These are phyloP conservation scores for Leccinum arenicola DNA, from an alignment of 768 basidiomycete genomes.

Conservation along the genomic window DNA sequence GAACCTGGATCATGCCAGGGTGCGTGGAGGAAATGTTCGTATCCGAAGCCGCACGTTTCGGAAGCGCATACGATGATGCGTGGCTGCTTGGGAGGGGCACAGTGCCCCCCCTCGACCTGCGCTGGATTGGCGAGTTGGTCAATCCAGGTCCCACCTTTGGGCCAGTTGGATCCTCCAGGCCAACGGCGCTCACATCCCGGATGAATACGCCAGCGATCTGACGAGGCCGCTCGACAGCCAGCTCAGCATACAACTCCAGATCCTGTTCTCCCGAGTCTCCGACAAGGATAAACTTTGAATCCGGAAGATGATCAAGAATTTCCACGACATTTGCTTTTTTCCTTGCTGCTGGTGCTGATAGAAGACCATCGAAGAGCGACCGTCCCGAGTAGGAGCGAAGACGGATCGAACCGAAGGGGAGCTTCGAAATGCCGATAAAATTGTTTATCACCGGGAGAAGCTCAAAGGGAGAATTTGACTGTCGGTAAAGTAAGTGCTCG, in stretches of 20 bases:
- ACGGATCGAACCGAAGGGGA: constrained; percentile 75
- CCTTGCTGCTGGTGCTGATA: constrained; percentile 77
- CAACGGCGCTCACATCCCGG: constrained; percentile 58
- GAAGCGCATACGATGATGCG: not conserved
- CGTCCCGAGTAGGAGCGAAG: constrained; percentile 84
- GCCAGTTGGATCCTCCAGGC: constrained; percentile 66
- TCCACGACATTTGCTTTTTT: constrained; percentile 83
- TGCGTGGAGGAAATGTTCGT: constrained; percentile 10
- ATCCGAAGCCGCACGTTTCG: constrained; percentile 23
- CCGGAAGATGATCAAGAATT: constrained; percentile 68
- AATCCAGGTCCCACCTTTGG: constrained; percentile 7
- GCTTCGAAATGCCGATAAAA: constrained; percentile 66
- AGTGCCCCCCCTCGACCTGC: constrained; percentile 7
- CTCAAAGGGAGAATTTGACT: constrained; percentile 91
- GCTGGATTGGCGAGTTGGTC: constrained; percentile 5
- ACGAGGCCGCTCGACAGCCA: constrained; percentile 65
- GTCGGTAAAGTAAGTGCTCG: constrained; percentile 8
- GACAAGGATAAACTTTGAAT: constrained; percentile 76
- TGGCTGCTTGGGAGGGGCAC: constrained; percentile 1
- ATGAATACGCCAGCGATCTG: constrained; percentile 83
- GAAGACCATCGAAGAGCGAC: constrained; percentile 78
- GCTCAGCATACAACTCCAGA: constrained; percentile 79
- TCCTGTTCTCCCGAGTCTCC: constrained; percentile 97
- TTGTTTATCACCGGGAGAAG: constrained; percentile 74
- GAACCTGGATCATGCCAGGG: constrained; percentile 11